Evolutionary conservation across 176 grass and related monocot species (phyloP), one percentile per base, ranked within the genome.

Genomic region (Cenchrus purpureus): DNA sequence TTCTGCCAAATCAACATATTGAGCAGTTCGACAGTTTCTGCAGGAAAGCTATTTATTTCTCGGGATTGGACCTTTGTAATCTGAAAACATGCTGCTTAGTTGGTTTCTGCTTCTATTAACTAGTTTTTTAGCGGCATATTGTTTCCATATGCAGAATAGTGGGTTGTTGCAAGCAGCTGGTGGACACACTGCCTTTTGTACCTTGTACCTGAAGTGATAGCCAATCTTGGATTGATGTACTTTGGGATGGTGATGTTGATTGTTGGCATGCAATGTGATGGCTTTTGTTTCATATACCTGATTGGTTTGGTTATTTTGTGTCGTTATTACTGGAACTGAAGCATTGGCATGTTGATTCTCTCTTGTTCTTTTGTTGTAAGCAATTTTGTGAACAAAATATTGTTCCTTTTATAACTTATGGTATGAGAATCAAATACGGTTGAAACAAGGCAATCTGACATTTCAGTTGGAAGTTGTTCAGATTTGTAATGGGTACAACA

Each of bases 61-160:
- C 77, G 44, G 16, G 48, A 57, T n/a, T 49, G 56, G 1, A 65
- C 64, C 52, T 16, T 77, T 85, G 62, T 89, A 82, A 82, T 28
- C 15, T 45, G 82, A 15, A 76, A 81, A 69, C n/a, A 72, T 76
- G 59, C 5, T 57, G 32, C 45, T 62, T n/a, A 28, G n/a, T 68
- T 54, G 45, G 55, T 56, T 63, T 29, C 43, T 61, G n/a, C 9
- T 62, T 62, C 59, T 62, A 25, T 62, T 28, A 62, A 52, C 29
- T 13, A 28, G 60, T 62, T 74, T 45, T 9, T 7, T 44, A 37
- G 62, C 8, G 4, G 40, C 8, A n/a, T 13, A 46, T 4, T 68
- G 59, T 67, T 58, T 61, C 19, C 22, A 12, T 14, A 32, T 15
- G 6, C 48, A 73, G 48, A 10, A 62, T 71, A 29, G 2, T 81